Base-by-base conservation (phyloP, 2,329 filamentous ascomycete species). In the Phialemoniopsis sp. region DNA sequence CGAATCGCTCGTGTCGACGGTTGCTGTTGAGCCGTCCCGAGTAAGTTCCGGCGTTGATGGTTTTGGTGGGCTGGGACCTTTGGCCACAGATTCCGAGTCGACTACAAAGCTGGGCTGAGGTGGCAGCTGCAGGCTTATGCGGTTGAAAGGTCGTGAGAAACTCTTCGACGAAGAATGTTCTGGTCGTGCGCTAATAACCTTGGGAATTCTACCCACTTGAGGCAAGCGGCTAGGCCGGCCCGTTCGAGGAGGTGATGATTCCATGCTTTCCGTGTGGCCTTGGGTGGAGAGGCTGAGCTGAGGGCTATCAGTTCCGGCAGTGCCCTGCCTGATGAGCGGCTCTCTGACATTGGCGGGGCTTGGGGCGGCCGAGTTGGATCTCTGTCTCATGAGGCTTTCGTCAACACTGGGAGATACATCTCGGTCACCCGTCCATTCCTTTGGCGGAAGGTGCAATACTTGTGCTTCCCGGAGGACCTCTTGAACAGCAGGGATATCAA, bases 161-260 rank as follows among this genome's bases (percentile, higher is more conserved):
- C 88, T 95, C 55, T 81, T 83, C 2, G 85, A 78, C 1, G 87
- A 83, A 2, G 79, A 77, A 35, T 78, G 78, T 45, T 85, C 77
- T 29, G 80, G 70, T 38, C 82, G 76, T 34, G 76, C 80, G 34
- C 80, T 87, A 21, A 91, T 72, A 4, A 95, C 88, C 51, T 81
- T 82, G 8, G 90, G 90, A 37, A 95, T 95, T 13, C 90, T 80
- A 8, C 89, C 90, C 34, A 95, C 82, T 49, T 91, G 88, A 19
- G 82, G 80, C 14, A 95, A 67, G 40, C 89, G 76, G 54, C 80
- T 87, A 9, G 78, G 78, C 4, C 67, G 64, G 15, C 46, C 50
- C 4, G 46, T 49, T 13, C 35, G 36, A 34, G 29, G 37, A 30
- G 35, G 37, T 19, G 32, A 33, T 41, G 38, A 17, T 30, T 13